These are phyloP conservation scores for Globisporangium emineosum DNA, from an alignment of 352 stramenopile species.

Conservation along the genomic window DNA sequence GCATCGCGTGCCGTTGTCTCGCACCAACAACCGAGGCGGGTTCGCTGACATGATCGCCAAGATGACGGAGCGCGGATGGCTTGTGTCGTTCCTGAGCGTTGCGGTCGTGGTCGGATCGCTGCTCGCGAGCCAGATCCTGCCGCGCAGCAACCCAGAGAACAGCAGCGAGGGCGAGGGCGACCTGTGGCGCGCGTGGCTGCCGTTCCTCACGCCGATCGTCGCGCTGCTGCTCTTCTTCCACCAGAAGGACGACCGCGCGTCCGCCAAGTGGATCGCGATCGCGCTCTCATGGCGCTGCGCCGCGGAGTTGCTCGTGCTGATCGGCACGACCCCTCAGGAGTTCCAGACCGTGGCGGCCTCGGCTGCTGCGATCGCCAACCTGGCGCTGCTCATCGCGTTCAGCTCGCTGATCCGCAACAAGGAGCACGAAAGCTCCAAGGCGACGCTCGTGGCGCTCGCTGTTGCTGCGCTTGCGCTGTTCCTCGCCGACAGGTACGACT, in stretches of 20 bases:
- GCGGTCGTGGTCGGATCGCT: constrained; percentile 64
- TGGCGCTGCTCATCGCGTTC: constrained; percentile 49
- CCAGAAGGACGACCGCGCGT: constrained; percentile 65
- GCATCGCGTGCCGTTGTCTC: not conserved
- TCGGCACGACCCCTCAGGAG: constrained; percentile 39
- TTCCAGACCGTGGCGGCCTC: constrained; percentile 42
- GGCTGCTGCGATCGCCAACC: constrained; percentile 46
- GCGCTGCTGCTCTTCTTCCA: constrained; percentile 73
- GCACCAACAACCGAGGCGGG: constrained; percentile 16
- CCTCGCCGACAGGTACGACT: constrained; percentile 66
- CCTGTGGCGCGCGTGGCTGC: constrained; percentile 59
- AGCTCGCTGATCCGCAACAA: constrained; percentile 41
- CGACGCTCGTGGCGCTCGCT: constrained; percentile 45
- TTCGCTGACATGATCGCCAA: constrained; percentile 40
- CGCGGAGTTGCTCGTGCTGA: constrained; percentile 63
- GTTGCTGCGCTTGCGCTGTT: constrained; percentile 43
- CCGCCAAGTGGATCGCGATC: constrained; percentile 80
- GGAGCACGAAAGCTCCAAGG: constrained; percentile 51
- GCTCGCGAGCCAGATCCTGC: constrained; percentile 55
- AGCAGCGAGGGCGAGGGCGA: constrained; percentile 18
- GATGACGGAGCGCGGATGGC: constrained; percentile 52
- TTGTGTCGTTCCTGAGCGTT: constrained; percentile 68
- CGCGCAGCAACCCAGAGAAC: constrained; percentile 22
- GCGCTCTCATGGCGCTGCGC: constrained; percentile 72
- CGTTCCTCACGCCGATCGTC: constrained; percentile 61